phyloP scores from a whole-genome alignment of 2,329 filamentous ascomycete species.

The Dothistroma septosporum region DNA sequence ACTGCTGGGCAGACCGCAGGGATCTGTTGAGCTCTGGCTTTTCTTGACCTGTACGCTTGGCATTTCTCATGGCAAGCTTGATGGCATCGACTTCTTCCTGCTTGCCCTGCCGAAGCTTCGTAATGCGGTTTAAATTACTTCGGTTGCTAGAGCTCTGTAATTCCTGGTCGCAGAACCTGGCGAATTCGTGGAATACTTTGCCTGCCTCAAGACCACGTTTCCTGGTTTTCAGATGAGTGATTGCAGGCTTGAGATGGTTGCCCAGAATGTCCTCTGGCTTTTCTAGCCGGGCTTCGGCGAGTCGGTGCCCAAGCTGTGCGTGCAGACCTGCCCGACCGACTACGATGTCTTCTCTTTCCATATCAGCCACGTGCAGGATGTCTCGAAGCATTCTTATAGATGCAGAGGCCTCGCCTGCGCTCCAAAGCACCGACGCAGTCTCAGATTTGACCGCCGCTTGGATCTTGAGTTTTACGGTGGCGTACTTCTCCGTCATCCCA shows the following conservation, averaged over 20 bases:
- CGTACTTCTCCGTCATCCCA: conserved; percentile 67
- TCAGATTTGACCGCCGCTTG: conserved; percentile 76
- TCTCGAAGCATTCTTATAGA: conserved; percentile 85
- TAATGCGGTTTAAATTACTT: conserved; percentile 77
- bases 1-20: conserved; percentile 71
- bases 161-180: conserved; percentile 90
- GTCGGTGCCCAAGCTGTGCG: conserved; percentile 80
- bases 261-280: conserved; percentile 87
- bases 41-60: conserved; percentile 43
- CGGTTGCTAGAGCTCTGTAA: conserved; percentile 79
- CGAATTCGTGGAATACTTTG: conserved; percentile 90
- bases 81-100: conserved; percentile 74
- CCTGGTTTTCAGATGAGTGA: conserved; percentile 71
- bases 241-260: conserved; percentile 77
- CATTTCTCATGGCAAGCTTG: conserved; percentile 53
- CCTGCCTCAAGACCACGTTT: conserved; percentile 70
- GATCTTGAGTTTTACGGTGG: conserved; percentile 67
- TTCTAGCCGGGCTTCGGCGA: conserved; percentile 84
- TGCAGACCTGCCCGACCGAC: conserved; percentile 75
- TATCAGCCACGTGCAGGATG: conserved; percentile 58
- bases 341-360: conserved; percentile 65
- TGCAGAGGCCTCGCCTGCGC: conserved; percentile 81
- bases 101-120: conserved; percentile 75
- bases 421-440: conserved; percentile 86
- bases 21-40: conserved; percentile 55